Percentiles rank a stretch among this genome's conserved stretches.
These are phyloP conservation scores for Solanum chmielewskii DNA, from an alignment of 257 asterid species.

Conservation along the genomic window DNA sequence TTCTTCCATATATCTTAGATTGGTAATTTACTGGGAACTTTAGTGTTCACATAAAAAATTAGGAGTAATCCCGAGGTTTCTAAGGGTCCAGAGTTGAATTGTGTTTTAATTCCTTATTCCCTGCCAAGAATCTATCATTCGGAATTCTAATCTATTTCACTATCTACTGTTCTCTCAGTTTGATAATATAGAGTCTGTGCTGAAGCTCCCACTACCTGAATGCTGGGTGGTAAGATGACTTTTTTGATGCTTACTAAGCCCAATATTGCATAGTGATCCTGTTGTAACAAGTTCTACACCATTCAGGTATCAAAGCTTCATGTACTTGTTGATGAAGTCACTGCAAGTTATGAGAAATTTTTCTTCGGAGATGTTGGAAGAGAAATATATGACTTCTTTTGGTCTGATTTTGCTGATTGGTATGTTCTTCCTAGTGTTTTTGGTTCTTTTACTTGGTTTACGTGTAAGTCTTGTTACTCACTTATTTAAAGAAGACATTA, in stretches of 20 bases:
- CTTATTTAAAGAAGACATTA: background rate
- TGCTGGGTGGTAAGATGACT: slow-evolving; percentile 89
- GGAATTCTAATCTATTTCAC: background rate
- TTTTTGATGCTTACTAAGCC: background rate
- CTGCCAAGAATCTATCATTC: background rate
- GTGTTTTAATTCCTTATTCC: background rate
- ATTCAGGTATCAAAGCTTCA: slow-evolving; percentile 87
- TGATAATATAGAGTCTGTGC: slow-evolving; percentile 49
- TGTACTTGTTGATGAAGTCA: slow-evolving; percentile 64
- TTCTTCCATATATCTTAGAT: background rate
- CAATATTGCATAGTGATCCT: background rate
- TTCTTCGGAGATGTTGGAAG: slow-evolving; percentile 93
- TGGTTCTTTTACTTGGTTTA: background rate
- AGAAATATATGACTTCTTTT: slow-evolving; percentile 87
- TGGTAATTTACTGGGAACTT: background rate
- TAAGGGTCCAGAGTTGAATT: background rate
- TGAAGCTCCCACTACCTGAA: slow-evolving; percentile 74
- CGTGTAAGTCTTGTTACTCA: background rate
- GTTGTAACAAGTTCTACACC: background rate
- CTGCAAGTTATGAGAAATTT: slow-evolving; percentile 73
- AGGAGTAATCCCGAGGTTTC: background rate
- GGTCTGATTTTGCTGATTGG: slow-evolving; percentile 99
- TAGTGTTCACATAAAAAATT: background rate
- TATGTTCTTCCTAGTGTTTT: slow-evolving; percentile 11
- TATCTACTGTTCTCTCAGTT: slow-evolving; percentile 42